Evolutionary conservation across 495 filamentous ascomycete species (phyloP).

Genomic region (Immersiella caudata): DNA sequence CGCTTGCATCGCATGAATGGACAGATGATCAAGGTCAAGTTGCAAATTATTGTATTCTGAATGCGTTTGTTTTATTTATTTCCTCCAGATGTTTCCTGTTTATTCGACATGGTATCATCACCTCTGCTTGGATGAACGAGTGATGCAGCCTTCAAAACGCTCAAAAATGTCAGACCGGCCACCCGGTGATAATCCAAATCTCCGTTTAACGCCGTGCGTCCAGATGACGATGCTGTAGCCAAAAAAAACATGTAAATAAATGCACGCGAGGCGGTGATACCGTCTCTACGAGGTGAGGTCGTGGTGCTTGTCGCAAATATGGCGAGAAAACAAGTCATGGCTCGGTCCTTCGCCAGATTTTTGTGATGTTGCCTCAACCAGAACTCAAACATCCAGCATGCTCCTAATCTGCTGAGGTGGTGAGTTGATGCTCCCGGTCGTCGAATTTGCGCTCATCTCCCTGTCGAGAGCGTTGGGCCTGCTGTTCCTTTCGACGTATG

Average conservation of each 20-base stretch:
- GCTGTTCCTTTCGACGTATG: too few species aligned
- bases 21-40: not conserved
- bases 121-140: not conserved
- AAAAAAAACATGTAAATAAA: too few species aligned
- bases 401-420: constrained; percentile 56
- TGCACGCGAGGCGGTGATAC: not conserved
- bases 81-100: not conserved
- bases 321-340: too few species aligned
- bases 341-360: too few species aligned
- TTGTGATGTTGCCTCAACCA: too few species aligned
- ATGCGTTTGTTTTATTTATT: not conserved
- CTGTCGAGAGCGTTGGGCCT: constrained; percentile 30
- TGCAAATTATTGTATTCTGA: not conserved
- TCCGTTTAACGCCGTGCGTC: constrained; percentile 1
- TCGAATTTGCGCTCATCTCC: constrained; percentile 39
- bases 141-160: not conserved
- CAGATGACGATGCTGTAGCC: not conserved
- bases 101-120: not conserved
- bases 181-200: not conserved
- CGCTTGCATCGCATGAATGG: not conserved
- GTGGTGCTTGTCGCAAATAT: too few species aligned
- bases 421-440: constrained; percentile 33
- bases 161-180: not conserved
- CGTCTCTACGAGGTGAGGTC: not conserved
- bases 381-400: constrained; percentile 61